Conservation (phyloP, 495 filamentous ascomycete species). For the Podospora fimiseda region DNA sequence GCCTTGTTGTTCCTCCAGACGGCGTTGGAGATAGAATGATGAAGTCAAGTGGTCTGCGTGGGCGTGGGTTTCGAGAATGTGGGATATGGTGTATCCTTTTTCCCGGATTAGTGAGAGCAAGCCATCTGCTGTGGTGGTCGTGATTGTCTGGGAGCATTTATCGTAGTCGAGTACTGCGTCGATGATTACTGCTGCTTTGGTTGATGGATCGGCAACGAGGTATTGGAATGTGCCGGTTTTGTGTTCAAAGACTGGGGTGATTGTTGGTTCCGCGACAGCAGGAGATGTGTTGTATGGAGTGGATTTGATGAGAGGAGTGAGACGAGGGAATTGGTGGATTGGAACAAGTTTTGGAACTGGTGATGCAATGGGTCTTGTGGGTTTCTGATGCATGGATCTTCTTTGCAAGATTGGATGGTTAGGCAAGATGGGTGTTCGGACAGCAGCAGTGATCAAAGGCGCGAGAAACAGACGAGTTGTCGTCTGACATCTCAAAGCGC, state of each 20-base stretch:
- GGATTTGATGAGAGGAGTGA: background rate
- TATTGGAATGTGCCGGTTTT: slow-evolving; percentile 52
- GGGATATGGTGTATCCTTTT: slow-evolving; percentile 39
- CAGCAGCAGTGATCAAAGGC: background rate
- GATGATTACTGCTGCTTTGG: slow-evolving; percentile 45
- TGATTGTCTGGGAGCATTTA: slow-evolving; percentile 36
- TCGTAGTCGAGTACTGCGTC: slow-evolving; percentile 56
- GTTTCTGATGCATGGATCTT: too few relatives aligned
- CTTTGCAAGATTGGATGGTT: too few relatives aligned
- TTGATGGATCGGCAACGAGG: slow-evolving; percentile 46
- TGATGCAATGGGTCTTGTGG: too few relatives aligned
- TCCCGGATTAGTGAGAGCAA: slow-evolving; percentile 35
- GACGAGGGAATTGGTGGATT: background rate
- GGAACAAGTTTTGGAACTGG: background rate
- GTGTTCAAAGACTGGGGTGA: slow-evolving; percentile 28
- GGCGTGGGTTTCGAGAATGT: slow-evolving; percentile 55
- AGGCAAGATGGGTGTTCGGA: background rate
- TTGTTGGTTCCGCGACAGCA: slow-evolving; percentile 12
- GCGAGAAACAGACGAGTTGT: background rate
- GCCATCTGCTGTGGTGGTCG: slow-evolving; percentile 42
- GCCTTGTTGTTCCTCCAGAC: slow-evolving; percentile 24
- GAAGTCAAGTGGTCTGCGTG: slow-evolving; percentile 59
- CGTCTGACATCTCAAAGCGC: slow-evolving; percentile 1
- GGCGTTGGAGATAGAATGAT: slow-evolving; percentile 45
- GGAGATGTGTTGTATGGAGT: background rate